Evolutionary conservation across 1,284 basidiomycete genomes (phyloP).

Genomic region (Cystobasidium sp.): DNA sequence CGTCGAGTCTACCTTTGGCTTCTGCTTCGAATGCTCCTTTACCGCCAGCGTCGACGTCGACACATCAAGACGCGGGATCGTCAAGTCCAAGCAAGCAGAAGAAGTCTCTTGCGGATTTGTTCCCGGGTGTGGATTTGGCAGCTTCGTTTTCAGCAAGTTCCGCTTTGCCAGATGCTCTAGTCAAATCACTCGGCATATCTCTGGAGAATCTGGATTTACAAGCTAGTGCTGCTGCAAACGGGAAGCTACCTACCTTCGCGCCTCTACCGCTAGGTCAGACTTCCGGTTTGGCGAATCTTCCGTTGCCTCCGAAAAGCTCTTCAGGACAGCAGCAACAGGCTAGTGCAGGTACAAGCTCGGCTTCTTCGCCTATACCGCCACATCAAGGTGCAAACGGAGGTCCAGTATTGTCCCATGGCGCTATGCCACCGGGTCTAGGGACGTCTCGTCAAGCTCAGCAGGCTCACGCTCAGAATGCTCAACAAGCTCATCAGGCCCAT

Average conservation of each 20-base stretch:
- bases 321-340: neutral
- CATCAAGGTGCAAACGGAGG: neutral
- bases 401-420: conserved; percentile 1
- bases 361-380: conserved; percentile 12
- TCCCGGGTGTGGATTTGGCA: conserved; percentile 34
- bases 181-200: conserved; percentile 41
- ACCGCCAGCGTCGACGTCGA: neutral
- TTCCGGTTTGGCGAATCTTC: conserved; percentile 18
- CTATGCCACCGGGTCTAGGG: conserved; percentile 25
- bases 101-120: conserved; percentile 38
- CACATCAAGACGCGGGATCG: neutral
- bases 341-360: conserved; percentile 5
- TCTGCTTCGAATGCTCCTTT: neutral
- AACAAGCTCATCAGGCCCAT: conserved; percentile 43
- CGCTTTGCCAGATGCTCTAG: conserved; percentile 16
- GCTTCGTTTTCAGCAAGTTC: conserved; percentile 31
- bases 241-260: conserved; percentile 27
- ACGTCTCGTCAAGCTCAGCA: conserved; percentile 38
- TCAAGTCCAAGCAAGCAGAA: conserved; percentile 1
- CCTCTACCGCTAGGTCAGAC: conserved; percentile 26
- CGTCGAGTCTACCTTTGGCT: neutral
- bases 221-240: conserved; percentile 7
- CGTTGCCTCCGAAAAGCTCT: conserved; percentile 19
- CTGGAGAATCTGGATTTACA: conserved; percentile 36
- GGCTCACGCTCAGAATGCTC: conserved; percentile 41